phyloP scores from a whole-genome alignment of 1,139 yeast species.

The Candida freyschussii region DNA sequence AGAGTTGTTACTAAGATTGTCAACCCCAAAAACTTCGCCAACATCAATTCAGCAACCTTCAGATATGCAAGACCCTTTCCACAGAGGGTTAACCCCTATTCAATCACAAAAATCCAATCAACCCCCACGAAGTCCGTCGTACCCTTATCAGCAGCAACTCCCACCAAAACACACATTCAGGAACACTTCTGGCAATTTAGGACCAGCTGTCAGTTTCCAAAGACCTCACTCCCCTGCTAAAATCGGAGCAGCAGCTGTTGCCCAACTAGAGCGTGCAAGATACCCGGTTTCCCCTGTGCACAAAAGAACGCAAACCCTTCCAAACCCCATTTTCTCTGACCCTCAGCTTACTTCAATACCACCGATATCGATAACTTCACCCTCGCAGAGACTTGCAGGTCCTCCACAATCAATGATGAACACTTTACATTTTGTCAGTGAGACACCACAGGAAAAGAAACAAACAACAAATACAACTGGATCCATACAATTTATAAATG shows the following conservation, averaged over 20 bases:
- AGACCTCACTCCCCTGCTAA: slow-evolving; percentile 64
- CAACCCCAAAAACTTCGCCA: slow-evolving; percentile 4
- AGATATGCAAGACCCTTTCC: no score
- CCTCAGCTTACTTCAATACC: slow-evolving; percentile 21
- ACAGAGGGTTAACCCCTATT: no score
- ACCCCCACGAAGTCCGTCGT: slow-evolving; percentile 2
- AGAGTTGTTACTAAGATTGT: slow-evolving; percentile 10
- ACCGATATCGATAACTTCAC: slow-evolving; percentile 1
- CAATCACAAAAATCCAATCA: no score
- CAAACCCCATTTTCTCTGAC: slow-evolving; percentile 10
- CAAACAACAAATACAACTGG: no score
- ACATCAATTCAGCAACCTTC: no score
- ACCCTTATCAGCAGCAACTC: slow-evolving; percentile 1
- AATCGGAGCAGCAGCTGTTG: slow-evolving; percentile 69
- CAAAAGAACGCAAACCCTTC: slow-evolving; percentile 29
- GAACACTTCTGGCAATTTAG: slow-evolving; percentile 11
- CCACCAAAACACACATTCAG: slow-evolving; percentile 1
- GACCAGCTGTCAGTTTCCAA: slow-evolving; percentile 20
- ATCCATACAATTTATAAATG: slow-evolving; percentile 24
- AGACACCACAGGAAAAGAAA: no score
- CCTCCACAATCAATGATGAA: slow-evolving; percentile 25
- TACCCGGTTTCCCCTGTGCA: slow-evolving; percentile 23
- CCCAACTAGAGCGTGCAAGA: slow-evolving; percentile 36
- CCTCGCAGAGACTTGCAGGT: slow-evolving; percentile 2
- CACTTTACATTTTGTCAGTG: no score